Evolutionary conservation across 2,329 filamentous ascomycete species (phyloP), one percentile per base, ranked within the genome.

Genomic region (Beauveria pseudobassiana): DNA sequence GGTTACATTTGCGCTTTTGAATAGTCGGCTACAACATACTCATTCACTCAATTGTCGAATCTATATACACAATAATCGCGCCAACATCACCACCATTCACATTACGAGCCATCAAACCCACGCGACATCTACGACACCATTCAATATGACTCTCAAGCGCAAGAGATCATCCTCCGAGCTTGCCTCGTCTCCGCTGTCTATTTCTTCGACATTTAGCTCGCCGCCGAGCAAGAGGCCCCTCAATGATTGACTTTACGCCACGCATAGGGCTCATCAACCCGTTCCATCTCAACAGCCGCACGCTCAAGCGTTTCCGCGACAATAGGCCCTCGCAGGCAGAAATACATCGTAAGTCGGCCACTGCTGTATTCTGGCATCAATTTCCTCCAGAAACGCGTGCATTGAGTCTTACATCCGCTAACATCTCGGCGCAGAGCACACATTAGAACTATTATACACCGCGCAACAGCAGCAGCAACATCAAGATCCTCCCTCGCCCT

Each of bases 91-190:
- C 12, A 26, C 20, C 53, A 14, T 26, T 16, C 7, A 26, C 45
- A 42, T 42, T 24, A 42, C 45, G 16, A 26, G 45, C 38, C 18
- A 28, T 22, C 43, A 22, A 10, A n/a, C 22, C 24, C 20, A 45
- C 48, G 18, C 48, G 12, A 59, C 6, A 34, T 18, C 43, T 16
- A 48, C 51, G 30, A 52, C 53, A 56, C 52, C 22, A 38, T n/a
- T 46, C 58, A 67, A 66, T 64, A 85, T 84, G 81, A 71, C 79
- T 28, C 74, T 85, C 69, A 88, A 87, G 71, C 84, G 85, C 73
- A 88, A 87, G 76, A 80, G 84, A 49, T 87, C 84, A 67, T 78
- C 81, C 61, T 82, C 82, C 24, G 82, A 85, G 69, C 75, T 85
- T 63, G 81, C 78, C 54, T 74, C 76, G 42, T 77, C 77, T 42